These are phyloP conservation scores for Pelargonium myrrhifolium DNA, from an alignment of 441 rosid species.

Conservation along the genomic window DNA sequence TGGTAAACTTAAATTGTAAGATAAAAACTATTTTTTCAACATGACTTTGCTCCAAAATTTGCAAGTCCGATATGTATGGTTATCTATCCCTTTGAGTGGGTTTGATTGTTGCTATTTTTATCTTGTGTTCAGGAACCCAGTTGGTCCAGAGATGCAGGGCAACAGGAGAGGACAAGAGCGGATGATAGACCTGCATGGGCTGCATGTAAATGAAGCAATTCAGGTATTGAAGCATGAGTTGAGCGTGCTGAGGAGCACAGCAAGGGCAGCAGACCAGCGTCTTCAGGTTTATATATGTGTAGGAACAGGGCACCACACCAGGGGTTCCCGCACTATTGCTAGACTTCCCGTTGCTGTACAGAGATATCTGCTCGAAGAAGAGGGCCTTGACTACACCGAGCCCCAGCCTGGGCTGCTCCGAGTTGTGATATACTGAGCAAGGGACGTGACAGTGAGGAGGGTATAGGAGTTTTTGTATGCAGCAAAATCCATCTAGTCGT, in stretches of 20 bases:
- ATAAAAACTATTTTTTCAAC: too few relatives aligned
- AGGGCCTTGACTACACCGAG: constrained; percentile 72
- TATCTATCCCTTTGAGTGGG: too few relatives aligned
- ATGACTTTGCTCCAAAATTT: too few relatives aligned
- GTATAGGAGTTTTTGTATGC: not conserved
- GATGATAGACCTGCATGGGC: constrained; percentile 92
- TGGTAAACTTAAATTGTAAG: too few relatives aligned
- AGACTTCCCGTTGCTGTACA: constrained; percentile 89
- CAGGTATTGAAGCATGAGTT: constrained; percentile 78
- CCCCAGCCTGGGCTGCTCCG: constrained; percentile 93
- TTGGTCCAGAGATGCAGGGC: constrained; percentile 43
- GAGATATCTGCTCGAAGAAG: constrained; percentile 82
- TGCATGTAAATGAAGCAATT: constrained; percentile 84
- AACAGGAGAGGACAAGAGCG: constrained; percentile 67
- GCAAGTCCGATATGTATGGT: too few relatives aligned
- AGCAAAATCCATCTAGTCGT: too few relatives aligned
- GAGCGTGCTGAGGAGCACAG: constrained; percentile 57
- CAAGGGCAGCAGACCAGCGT: constrained; percentile 66
- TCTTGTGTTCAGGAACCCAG: constrained; percentile 55
- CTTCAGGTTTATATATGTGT: constrained; percentile 83
- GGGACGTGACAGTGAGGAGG: constrained; percentile 23
- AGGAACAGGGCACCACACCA: constrained; percentile 91
- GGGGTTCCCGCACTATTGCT: constrained; percentile 80
- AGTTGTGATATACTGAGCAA: constrained; percentile 63
- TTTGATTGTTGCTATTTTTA: not conserved